Conservation (phyloP, 208 protist species). For the Wallacemonas sp. region DNA sequence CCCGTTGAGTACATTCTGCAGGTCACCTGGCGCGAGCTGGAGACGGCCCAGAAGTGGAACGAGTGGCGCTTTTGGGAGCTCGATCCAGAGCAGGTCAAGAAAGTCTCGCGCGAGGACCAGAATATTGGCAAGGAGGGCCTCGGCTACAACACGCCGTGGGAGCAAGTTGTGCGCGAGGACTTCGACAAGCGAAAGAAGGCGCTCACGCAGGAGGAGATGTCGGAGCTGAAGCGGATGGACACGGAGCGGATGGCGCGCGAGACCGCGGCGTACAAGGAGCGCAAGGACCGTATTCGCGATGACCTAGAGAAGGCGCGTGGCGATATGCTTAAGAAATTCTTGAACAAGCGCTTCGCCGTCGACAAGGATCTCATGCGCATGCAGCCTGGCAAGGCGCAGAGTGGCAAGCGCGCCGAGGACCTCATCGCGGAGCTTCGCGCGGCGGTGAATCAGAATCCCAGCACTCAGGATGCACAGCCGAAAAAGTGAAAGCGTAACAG, state of each 20-base stretch:
- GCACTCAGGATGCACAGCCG: background rate
- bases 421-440: conserved; percentile 84
- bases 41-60: conserved; percentile 93
- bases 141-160: conserved; percentile 86
- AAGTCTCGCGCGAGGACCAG: conserved; percentile 87
- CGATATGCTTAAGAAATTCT: conserved; percentile 93
- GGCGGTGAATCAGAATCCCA: conserved; percentile 49
- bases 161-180: conserved; percentile 90
- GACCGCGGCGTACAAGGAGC: conserved; percentile 90
- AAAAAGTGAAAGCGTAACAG: conserved; percentile 12
- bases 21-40: conserved; percentile 90
- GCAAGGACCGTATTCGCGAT: conserved; percentile 88
- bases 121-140: conserved; percentile 86
- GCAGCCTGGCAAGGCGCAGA: conserved; percentile 83
- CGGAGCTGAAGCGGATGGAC: conserved; percentile 93
- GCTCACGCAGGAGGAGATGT: conserved; percentile 92
- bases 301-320: conserved; percentile 88
- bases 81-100: conserved; percentile 92
- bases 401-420: conserved; percentile 86
- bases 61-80: conserved; percentile 93
- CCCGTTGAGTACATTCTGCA: conserved; percentile 92
- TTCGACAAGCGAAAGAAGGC: conserved; percentile 93
- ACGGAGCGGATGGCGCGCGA: conserved; percentile 91
- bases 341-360: conserved; percentile 92
- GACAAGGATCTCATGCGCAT: conserved; percentile 93